These are phyloP conservation scores for Phoma sp. DNA, from an alignment of 2,329 filamentous ascomycete genomes.

Conservation along the genomic window DNA sequence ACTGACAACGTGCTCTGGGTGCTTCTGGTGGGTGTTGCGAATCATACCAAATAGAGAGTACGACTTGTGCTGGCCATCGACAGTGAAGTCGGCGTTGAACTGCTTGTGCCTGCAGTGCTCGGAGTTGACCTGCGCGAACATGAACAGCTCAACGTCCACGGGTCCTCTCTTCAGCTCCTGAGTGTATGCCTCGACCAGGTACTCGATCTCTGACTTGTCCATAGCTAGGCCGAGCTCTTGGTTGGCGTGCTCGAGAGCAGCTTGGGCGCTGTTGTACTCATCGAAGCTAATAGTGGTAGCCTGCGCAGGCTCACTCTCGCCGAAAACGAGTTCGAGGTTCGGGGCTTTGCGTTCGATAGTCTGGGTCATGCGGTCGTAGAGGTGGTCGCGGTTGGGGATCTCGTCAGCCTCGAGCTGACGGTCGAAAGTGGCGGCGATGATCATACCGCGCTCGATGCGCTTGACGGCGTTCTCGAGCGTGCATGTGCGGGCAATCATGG, in stretches of 20 bases:
- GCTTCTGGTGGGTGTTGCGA: constrained; percentile 83
- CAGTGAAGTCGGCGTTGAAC: constrained; percentile 96
- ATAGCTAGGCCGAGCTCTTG: constrained; percentile 82
- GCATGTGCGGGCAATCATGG: constrained; percentile 91
- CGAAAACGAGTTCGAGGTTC: constrained; percentile 78
- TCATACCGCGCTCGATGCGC: constrained; percentile 85
- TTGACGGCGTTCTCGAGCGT: constrained; percentile 73
- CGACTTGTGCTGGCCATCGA: constrained; percentile 81
- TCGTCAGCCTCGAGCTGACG: constrained; percentile 56
- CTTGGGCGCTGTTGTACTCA: constrained; percentile 67
- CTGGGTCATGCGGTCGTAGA: constrained; percentile 97
- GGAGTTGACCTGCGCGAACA: constrained; percentile 99
- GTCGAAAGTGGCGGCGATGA: constrained; percentile 71
- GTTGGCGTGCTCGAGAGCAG: constrained; percentile 82
- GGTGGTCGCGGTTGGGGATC: constrained; percentile 68
- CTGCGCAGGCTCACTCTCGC: constrained; percentile 67
- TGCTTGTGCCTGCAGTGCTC: constrained; percentile 91
- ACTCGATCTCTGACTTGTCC: constrained; percentile 88
- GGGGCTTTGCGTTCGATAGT: constrained; percentile 71
- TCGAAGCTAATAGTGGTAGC: constrained; percentile 77
- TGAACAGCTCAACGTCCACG: constrained; percentile 94
- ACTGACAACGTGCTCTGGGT: constrained; percentile 82
- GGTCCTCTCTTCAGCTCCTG: constrained; percentile 69
- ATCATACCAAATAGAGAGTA: constrained; percentile 95
- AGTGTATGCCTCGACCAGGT: constrained; percentile 84